Conservation (phyloP, 2,329 filamentous ascomycete genomes). For the Mariannaea sp. region DNA sequence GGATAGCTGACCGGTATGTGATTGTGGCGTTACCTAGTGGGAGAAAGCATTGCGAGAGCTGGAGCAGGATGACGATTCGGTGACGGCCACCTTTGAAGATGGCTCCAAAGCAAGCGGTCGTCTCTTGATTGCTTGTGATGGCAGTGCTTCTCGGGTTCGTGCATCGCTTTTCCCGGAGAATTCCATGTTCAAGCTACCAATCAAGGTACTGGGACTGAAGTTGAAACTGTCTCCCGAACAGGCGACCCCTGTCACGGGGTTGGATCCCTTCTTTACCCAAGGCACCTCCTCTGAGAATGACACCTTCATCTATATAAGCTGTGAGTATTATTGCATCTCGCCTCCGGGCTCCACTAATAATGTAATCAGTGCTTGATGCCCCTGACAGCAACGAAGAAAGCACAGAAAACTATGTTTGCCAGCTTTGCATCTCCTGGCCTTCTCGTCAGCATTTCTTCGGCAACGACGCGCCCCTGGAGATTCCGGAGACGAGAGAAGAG, state of each 20-base stretch:
- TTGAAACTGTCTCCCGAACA: slow-evolving; percentile 47
- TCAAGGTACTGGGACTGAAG: slow-evolving; percentile 54
- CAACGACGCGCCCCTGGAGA: slow-evolving; percentile 39
- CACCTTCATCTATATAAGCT: slow-evolving; percentile 58
- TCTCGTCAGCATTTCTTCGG: slow-evolving; percentile 43
- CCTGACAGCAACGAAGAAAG: slow-evolving; percentile 47
- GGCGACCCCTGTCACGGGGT: slow-evolving; percentile 47
- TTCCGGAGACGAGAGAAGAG: slow-evolving; percentile 48
- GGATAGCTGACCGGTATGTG: background rate
- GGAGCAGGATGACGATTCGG: slow-evolving; percentile 40
- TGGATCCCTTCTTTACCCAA: slow-evolving; percentile 61
- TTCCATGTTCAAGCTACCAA: slow-evolving; percentile 49
- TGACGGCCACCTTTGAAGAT: slow-evolving; percentile 54
- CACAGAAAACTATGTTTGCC: slow-evolving; percentile 48
- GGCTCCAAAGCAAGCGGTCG: slow-evolving; percentile 47
- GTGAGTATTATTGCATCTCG: slow-evolving; percentile 39
- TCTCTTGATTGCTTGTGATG: slow-evolving; percentile 57
- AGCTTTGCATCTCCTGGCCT: slow-evolving; percentile 59
- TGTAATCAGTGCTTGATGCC: slow-evolving; percentile 50
- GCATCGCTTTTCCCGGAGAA: slow-evolving; percentile 42
- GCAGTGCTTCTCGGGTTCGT: slow-evolving; percentile 51
- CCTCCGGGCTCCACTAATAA: background rate
- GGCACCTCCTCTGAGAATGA: slow-evolving; percentile 57
- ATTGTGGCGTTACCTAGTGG: slow-evolving; percentile 43
- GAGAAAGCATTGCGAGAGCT: slow-evolving; percentile 40